Evolutionary conservation across 2,329 filamentous ascomycete genomes (phyloP), one percentile per base, ranked within the genome.

Genomic region (Colletotrichum nymphaeae): DNA sequence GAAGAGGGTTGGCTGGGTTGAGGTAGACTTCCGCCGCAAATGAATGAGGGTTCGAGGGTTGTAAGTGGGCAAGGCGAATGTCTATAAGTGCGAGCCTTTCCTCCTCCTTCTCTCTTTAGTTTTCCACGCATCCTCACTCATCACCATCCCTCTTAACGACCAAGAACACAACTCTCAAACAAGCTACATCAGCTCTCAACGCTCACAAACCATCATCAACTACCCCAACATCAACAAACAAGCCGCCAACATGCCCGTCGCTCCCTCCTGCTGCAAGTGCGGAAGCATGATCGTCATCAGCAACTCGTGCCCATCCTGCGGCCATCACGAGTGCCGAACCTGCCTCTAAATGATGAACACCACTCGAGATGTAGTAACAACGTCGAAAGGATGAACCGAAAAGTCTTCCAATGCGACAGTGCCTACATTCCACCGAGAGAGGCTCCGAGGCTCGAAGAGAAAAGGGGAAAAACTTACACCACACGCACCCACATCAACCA

Each of bases 221-320:
- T 46, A 53, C 11, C 65, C 62, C 71, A 35, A 42, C 60, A 46
- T 7, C 64, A 56, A 62, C 71, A 28, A 42, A 64, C 26, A 58
- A 66, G 57, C 55, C 75, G 74, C 57, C 78, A 79, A 76, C 63
- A 86, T 86, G 85, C 82, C 84, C 79, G 81, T 83, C 77, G 86
- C 84, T 76, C 85, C 86, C 77, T 87, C 87, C 82, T 89, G 88
- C 85, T 89, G 87, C 85, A 81, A 88, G 78, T 89, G 87, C 82
- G 86, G 86, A 77, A 81, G 84, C 81, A 87, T 89, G 82, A 88
- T 89, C 76, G 87, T 89, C 83, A 89, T 89, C 82, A 89, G 86
- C 85, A 87, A 82, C 79, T 85, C 83, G 65, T 89, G 87, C 84
- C 83, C 81, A 74, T 82, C 83, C 78, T 89, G 87, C 79, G 82